phyloP scores from a whole-genome alignment of 805 yeast species.

The Cyberlindnera nakhonratchasimensis region DNA sequence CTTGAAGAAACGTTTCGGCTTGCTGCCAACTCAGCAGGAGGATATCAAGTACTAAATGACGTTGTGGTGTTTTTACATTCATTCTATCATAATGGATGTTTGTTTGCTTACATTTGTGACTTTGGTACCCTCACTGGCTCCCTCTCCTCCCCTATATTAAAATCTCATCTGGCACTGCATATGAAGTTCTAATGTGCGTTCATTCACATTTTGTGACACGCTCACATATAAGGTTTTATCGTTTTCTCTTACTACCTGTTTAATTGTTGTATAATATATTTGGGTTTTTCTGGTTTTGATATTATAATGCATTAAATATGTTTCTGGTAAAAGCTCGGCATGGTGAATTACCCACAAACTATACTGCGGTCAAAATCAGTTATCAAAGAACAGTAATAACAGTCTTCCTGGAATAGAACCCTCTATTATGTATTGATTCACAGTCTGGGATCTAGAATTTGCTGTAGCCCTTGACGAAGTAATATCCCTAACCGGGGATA shows the following conservation, averaged over 20 bases:
- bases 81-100: too few relatives aligned
- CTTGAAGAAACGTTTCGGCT: conserved; percentile 86
- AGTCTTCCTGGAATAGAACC: too few relatives aligned
- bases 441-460: too few relatives aligned
- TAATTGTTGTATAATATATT: conserved; percentile 5
- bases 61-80: background rate
- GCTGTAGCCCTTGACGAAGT: too few relatives aligned
- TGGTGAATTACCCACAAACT: too few relatives aligned
- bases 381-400: too few relatives aligned
- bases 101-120: too few relatives aligned
- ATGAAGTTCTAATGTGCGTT: background rate
- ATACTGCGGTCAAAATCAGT: too few relatives aligned
- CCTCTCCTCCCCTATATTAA: background rate
- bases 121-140: background rate
- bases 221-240: background rate
- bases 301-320: background rate
- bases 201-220: background rate
- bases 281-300: conserved; percentile 3
- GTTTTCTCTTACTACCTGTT: conserved; percentile 1
- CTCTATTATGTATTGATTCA: too few relatives aligned
- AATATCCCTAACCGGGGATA: too few relatives aligned
- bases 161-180: background rate
- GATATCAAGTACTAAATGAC: conserved; percentile 18
- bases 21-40: conserved; percentile 78
- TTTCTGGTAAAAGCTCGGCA: too few relatives aligned